Evolutionary conservation across 2,329 filamentous ascomycete species (phyloP).

Genomic region (Simplicillium sp.): DNA sequence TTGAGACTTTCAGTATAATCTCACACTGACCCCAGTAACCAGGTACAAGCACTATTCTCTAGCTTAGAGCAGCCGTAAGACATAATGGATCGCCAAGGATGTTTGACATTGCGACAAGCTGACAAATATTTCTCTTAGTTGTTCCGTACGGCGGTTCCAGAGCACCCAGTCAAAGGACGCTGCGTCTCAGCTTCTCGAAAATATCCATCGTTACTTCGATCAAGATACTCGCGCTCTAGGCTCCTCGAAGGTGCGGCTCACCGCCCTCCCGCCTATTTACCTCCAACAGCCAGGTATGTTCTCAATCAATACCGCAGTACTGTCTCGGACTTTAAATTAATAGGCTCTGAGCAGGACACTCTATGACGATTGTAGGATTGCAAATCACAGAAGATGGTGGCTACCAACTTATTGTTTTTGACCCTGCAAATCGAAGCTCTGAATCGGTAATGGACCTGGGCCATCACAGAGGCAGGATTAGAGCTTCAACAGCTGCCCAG

Average conservation of each 20-base stretch:
- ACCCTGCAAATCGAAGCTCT: slow-evolving; percentile 71
- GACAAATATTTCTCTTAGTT: slow-evolving; percentile 13
- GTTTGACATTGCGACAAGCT: too few relatives aligned
- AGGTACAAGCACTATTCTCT: slow-evolving; percentile 72
- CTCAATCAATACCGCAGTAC: too few relatives aligned
- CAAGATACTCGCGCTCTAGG: background rate
- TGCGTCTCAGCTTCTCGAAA: slow-evolving; percentile 45
- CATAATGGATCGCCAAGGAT: too few relatives aligned
- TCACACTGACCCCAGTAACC: background rate
- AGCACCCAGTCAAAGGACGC: too few relatives aligned
- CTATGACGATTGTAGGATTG: slow-evolving; percentile 79
- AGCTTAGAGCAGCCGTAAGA: slow-evolving; percentile 22
- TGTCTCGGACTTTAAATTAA: slow-evolving; percentile 2
- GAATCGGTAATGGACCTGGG: slow-evolving; percentile 7
- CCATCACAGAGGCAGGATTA: too few relatives aligned
- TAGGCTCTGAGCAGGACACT: slow-evolving; percentile 52
- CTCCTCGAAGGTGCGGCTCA: slow-evolving; percentile 22
- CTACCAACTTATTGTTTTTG: slow-evolving; percentile 72
- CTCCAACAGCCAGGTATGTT: slow-evolving; percentile 67
- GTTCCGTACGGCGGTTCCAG: background rate
- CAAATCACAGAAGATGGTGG: slow-evolving; percentile 58
- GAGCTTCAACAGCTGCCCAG: slow-evolving; percentile 20
- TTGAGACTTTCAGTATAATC: background rate
- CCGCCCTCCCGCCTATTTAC: slow-evolving; percentile 74
- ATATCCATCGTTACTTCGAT: slow-evolving; percentile 66